phyloP scores from a whole-genome alignment of 73 alveolate species.

The Paramecium sonneborni region DNA sequence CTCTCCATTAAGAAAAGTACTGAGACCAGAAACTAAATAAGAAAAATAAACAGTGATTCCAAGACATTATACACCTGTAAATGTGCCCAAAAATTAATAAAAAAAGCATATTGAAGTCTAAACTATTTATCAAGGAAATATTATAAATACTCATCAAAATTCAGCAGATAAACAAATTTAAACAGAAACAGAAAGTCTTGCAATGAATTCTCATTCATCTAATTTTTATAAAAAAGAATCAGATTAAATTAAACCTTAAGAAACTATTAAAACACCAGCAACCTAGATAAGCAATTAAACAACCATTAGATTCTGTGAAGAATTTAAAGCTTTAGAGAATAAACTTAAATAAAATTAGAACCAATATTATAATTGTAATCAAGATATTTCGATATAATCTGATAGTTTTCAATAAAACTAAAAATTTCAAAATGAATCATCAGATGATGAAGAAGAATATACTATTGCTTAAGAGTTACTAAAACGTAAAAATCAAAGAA shows the following conservation, averaged over 20 bases:
- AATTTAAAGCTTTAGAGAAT: background rate
- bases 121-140: background rate
- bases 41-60: background rate
- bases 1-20: background rate
- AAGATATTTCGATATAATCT: background rate
- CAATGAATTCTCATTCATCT: background rate
- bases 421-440: background rate
- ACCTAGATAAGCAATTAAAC: background rate
- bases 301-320: background rate
- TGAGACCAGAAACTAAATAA: background rate
- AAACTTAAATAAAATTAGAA: background rate
- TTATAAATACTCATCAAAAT: background rate
- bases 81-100: background rate
- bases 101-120: background rate
- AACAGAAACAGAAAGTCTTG: background rate
- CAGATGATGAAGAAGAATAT: constrained; percentile 6
- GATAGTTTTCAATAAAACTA: background rate
- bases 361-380: background rate
- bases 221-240: background rate
- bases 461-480: background rate
- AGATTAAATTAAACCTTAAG: background rate
- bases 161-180: constrained; percentile 22
- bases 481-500: background rate
- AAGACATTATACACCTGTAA: background rate
- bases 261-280: background rate